These are phyloP conservation scores for Pyrrhoderma lamaoense DNA, from an alignment of 1,284 basidiomycete genomes.

Conservation along the genomic window DNA sequence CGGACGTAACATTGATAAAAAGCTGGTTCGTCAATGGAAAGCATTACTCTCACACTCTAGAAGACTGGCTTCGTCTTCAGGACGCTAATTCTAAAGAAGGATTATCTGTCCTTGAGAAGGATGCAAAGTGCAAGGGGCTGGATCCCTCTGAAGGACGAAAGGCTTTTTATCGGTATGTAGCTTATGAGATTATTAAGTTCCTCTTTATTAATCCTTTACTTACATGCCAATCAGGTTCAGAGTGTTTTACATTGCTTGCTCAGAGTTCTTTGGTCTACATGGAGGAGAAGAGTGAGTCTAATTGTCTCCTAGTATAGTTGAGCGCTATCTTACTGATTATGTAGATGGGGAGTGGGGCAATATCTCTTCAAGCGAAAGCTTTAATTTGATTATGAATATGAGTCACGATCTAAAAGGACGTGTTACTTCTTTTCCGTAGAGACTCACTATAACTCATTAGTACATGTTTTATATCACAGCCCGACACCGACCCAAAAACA, in stretches of 20 bases:
- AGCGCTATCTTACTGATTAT: not conserved
- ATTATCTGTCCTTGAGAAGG: slow-evolving; percentile 44
- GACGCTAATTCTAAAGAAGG: slow-evolving; percentile 46
- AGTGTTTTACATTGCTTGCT: slow-evolving; percentile 72
- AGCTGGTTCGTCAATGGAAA: slow-evolving; percentile 62
- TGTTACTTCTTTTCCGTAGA: too few species aligned
- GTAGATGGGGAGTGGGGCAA: slow-evolving; percentile 48
- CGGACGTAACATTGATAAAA: slow-evolving; percentile 49
- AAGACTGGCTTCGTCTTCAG: slow-evolving; percentile 64
- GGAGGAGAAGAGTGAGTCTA: slow-evolving; percentile 53
- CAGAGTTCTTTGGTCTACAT: slow-evolving; percentile 66
- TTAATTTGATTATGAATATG: slow-evolving; percentile 1
- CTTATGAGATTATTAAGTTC: not conserved
- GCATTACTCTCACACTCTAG: slow-evolving; percentile 63
- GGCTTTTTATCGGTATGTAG: slow-evolving; percentile 46
- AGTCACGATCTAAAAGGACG: too few species aligned
- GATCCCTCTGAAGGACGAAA: slow-evolving; percentile 48
- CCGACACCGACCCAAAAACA: too few species aligned
- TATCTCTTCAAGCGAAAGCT: slow-evolving; percentile 40
- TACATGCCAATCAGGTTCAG: slow-evolving; percentile 40
- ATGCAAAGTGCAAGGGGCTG: slow-evolving; percentile 42
- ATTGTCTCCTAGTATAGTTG: not conserved
- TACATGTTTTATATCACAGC: too few species aligned
- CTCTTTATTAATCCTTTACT: not conserved
- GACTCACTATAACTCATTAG: too few species aligned